Base-by-base conservation (phyloP, 164 flowering plant genomes). In the Malania oleifera region DNA sequence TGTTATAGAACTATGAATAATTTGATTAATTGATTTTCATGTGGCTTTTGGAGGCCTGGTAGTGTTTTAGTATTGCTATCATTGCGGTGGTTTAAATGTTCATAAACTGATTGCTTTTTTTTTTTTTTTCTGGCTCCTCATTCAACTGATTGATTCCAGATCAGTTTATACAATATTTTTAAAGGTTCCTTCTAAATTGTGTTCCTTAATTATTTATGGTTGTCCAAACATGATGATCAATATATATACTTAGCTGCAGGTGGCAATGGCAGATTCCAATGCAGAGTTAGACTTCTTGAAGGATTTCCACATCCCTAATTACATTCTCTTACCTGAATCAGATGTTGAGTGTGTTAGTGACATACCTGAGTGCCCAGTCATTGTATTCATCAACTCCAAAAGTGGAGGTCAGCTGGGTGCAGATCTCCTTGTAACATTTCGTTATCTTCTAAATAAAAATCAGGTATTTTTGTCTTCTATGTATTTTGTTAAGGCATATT, bases 351-450 rank as follows among this genome's bases (percentile, higher is more conserved):
- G 1, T 12, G 35, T 48, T 35, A 17, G 13, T 1, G 23, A 40
- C 56, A 68, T 8, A 25, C 83, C 83, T 23, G 14, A 46, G 46
- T 72, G 71, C 45, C 83, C 83, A 2, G 75, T 79, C 19, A 15
- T 79, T 19, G 78, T 79, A 25, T 79, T 79, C 60, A 65, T 79
- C 54, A 79, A 79, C 62, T 76, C 83, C 52, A 76, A 66, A 55
- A 79, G 80, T 51, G 83, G 83, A 52, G 31, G 53, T 3, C 53
- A 50, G 18, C 53, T 9, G 17, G 53, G 53, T 50, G 53, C 28
- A 17, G 29, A 50, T 50, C 53, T 50, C 24, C 53, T 50, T 9
- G 28, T 50, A 27, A 7, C 53, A 8, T 50, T 50, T 50, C 29
- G 34, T 50, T 24, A 17, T 50, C 28, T 50, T 50, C 53, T 50